Conservation (phyloP, 768 basidiomycete species). For the Panellus pusillus region DNA sequence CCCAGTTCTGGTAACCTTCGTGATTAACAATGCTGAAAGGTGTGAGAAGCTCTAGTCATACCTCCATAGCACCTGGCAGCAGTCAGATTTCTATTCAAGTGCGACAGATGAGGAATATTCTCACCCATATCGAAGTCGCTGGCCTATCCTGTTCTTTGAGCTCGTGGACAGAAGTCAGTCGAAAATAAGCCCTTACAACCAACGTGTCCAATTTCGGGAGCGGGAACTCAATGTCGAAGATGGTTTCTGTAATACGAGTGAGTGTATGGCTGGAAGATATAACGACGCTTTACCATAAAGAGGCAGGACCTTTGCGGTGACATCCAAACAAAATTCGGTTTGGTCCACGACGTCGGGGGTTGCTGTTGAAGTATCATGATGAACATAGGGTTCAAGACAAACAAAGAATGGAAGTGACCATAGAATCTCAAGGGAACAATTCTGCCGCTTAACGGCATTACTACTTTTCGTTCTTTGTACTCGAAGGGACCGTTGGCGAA, state of each 20-base stretch:
- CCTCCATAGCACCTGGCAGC: slow-evolving; percentile 73
- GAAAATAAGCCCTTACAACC: slow-evolving; percentile 48
- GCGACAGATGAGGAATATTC: background rate
- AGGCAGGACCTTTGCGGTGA: slow-evolving; percentile 78
- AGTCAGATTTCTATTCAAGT: slow-evolving; percentile 1
- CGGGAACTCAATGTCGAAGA: slow-evolving; percentile 90
- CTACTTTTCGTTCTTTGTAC: slow-evolving; percentile 71
- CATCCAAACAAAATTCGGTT: slow-evolving; percentile 83
- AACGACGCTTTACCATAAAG: slow-evolving; percentile 45
- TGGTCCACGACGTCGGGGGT: slow-evolving; percentile 82
- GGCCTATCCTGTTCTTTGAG: slow-evolving; percentile 38
- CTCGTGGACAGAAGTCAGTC: background rate
- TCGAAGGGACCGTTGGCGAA: slow-evolving; percentile 82
- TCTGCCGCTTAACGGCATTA: slow-evolving; percentile 77
- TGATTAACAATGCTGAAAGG: background rate
- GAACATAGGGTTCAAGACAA: background rate
- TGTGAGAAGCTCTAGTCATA: background rate
- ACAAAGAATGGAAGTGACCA: slow-evolving; percentile 18
- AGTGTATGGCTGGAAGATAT: background rate
- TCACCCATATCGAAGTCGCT: slow-evolving; percentile 85
- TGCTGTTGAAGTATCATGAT: slow-evolving; percentile 48
- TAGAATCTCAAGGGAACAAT: slow-evolving; percentile 83
- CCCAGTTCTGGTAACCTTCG: slow-evolving; percentile 58
- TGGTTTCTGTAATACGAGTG: slow-evolving; percentile 48
- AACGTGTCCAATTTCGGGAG: slow-evolving; percentile 94